A percentile compares a stretch with the other conserved stretches of the same genome.
Conservation (phyloP, 2,329 filamentous ascomycete species). For the Capronia americana region DNA sequence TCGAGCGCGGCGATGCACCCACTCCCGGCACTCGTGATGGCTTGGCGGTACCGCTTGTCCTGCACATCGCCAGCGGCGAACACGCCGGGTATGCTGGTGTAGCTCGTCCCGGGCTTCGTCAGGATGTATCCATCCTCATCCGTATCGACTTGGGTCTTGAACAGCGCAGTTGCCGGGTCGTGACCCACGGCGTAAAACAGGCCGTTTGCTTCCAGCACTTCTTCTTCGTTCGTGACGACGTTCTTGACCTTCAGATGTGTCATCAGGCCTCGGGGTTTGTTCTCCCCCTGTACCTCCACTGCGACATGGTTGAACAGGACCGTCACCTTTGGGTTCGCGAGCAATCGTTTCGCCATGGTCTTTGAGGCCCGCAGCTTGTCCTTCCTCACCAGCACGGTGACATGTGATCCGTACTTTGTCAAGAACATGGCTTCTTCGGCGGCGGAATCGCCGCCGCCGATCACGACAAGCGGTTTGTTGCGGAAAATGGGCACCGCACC, state of each 20-base stretch:
- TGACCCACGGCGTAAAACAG: constrained; percentile 98
- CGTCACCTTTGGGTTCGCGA: constrained; percentile 85
- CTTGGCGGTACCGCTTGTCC: constrained; percentile 97
- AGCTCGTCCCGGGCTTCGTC: constrained; percentile 85
- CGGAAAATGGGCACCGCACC: constrained; percentile 97
- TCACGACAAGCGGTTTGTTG: constrained; percentile 93
- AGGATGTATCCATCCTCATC: constrained; percentile 91
- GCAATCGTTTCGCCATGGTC: constrained; percentile 87
- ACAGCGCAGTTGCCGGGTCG: constrained; percentile 86
- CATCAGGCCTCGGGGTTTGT: constrained; percentile 78
- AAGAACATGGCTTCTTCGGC: constrained; percentile 97
- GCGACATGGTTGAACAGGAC: constrained; percentile 85
- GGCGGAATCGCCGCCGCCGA: constrained; percentile 94
- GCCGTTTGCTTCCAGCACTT: constrained; percentile 87
- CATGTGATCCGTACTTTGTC: constrained; percentile 95
- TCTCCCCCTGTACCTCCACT: constrained; percentile 82
- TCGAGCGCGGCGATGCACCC: constrained; percentile 96
- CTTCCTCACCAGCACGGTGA: constrained; percentile 88
- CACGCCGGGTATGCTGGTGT: constrained; percentile 87
- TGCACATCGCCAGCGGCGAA: constrained; percentile 98
- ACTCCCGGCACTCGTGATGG: constrained; percentile 94
- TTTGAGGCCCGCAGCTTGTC: constrained; percentile 86
- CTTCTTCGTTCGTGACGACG: constrained; percentile 73
- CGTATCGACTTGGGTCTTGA: constrained; percentile 87
- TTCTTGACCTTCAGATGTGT: constrained; percentile 84